These are phyloP conservation scores for Blastocystis sp. DNA, from an alignment of 352 stramenopile species.

Conservation along the genomic window DNA sequence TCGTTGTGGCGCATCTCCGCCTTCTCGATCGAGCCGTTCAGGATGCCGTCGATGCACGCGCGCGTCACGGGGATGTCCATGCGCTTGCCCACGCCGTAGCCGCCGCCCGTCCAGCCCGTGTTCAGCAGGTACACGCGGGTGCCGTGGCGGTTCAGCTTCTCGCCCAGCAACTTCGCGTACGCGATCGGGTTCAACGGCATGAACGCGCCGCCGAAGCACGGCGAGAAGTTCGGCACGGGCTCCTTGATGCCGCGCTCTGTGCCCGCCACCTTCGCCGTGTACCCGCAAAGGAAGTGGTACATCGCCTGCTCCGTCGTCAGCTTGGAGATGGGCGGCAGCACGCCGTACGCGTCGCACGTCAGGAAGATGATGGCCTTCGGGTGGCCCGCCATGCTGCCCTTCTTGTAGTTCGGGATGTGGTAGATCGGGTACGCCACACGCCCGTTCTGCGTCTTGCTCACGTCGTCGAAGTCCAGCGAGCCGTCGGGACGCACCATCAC, in stretches of 20 bases:
- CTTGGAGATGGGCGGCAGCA: conserved; percentile 91
- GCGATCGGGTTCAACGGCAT: conserved; percentile 90
- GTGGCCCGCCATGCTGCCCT: conserved; percentile 83
- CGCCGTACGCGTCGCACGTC: conserved; percentile 93
- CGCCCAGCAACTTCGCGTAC: conserved; percentile 90
- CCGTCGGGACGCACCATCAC: conserved; percentile 79
- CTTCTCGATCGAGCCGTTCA: conserved; percentile 90
- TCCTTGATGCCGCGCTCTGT: conserved; percentile 93
- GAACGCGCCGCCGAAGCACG: conserved; percentile 95
- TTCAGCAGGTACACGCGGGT: conserved; percentile 86
- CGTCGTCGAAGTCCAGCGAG: conserved; percentile 89
- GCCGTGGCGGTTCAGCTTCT: conserved; percentile 90
- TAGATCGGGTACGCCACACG: conserved; percentile 98
- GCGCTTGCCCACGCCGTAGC: conserved; percentile 90
- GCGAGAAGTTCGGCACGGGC: conserved; percentile 88
- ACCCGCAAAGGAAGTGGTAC: conserved; percentile 96
- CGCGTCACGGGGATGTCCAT: conserved; percentile 84
- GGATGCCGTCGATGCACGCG: conserved; percentile 85
- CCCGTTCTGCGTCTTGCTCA: conserved; percentile 92
- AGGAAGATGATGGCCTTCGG: conserved; percentile 95
- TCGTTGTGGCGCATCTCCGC: conserved; percentile 80
- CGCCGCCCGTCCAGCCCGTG: conserved; percentile 91
- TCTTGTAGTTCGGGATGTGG: conserved; percentile 91
- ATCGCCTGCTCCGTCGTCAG: conserved; percentile 86
- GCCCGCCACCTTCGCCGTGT: conserved; percentile 95